Evolutionary conservation across 768 basidiomycete species (phyloP).

Genomic region (Bullera alba): DNA sequence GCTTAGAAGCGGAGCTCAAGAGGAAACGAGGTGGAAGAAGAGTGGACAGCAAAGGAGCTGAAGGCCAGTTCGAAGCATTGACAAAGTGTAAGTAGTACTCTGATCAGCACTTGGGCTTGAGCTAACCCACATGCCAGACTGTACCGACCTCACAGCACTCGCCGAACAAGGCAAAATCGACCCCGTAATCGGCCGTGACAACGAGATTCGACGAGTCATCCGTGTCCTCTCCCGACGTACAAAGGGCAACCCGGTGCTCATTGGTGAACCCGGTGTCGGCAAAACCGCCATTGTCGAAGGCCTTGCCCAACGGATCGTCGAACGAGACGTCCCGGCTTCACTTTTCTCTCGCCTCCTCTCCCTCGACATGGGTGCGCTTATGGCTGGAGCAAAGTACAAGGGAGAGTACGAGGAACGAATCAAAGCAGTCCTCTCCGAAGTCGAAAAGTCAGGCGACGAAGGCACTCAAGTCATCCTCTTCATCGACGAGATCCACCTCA

Average conservation of each 20-base stretch:
- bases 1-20: slow-evolving; percentile 40
- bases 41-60: slow-evolving; percentile 76
- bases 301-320: slow-evolving; percentile 88
- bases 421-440: slow-evolving; percentile 82
- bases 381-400: slow-evolving; percentile 58
- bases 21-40: slow-evolving; percentile 66
- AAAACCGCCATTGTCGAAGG: slow-evolving; percentile 95
- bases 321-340: slow-evolving; percentile 59
- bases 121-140: slow-evolving; percentile 15
- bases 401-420: slow-evolving; percentile 96
- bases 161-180: slow-evolving; percentile 49
- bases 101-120: background rate
- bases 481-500: slow-evolving; percentile 84
- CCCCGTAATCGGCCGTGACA: slow-evolving; percentile 55
- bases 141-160: slow-evolving; percentile 46
- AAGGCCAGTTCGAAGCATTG: slow-evolving; percentile 87
- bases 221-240: slow-evolving; percentile 75
- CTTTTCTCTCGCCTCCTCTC: slow-evolving; percentile 50
- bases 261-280: slow-evolving; percentile 81
- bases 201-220: slow-evolving; percentile 78
- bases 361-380: slow-evolving; percentile 86
- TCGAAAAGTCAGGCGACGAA: slow-evolving; percentile 77
- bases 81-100: slow-evolving; percentile 53
- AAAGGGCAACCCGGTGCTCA: slow-evolving; percentile 94
- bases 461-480: slow-evolving; percentile 81